These are phyloP conservation scores for Bacterosira constricta DNA, from an alignment of 108 stramenopile species.

Conservation along the genomic window DNA sequence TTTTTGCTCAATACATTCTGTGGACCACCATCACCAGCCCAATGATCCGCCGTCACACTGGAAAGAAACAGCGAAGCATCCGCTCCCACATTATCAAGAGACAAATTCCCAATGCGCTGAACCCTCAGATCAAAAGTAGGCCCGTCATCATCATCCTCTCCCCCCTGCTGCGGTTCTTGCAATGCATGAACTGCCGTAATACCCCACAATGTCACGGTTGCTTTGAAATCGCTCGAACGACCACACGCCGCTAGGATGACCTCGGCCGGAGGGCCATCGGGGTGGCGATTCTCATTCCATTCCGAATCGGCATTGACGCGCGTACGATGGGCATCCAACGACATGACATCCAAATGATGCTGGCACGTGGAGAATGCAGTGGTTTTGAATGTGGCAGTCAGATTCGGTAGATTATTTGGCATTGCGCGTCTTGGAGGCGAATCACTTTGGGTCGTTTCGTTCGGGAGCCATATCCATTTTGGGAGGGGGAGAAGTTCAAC, in stretches of 20 bases:
- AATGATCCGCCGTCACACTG: conserved; percentile 19
- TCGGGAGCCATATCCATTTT: conserved; percentile 54
- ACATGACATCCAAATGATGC: conserved; percentile 62
- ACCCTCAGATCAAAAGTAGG: conserved; percentile 10
- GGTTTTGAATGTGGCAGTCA: conserved; percentile 11
- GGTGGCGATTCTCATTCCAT: conserved; percentile 49
- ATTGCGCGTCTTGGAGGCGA: background rate
- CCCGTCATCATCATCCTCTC: background rate
- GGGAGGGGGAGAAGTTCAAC: conserved; percentile 78
- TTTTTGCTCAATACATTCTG: background rate
- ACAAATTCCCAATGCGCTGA: conserved; percentile 23
- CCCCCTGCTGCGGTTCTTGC: background rate
- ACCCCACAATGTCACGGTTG: conserved; percentile 40
- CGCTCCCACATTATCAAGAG: conserved; percentile 47
- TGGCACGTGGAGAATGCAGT: conserved; percentile 59
- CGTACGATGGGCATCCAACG: conserved; percentile 64
- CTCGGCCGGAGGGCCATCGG: conserved; percentile 58
- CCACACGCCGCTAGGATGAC: conserved; percentile 71
- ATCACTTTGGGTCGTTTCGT: conserved; percentile 6
- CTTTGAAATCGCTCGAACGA: conserved; percentile 12
- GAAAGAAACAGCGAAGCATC: conserved; percentile 58
- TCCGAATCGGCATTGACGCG: conserved; percentile 32
- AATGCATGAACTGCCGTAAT: conserved; percentile 5
- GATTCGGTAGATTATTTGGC: conserved; percentile 13
- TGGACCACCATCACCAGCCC: conserved; percentile 1